Evolutionary conservation across 305 asterid species (phyloP).

Genomic region (Solanum hybrid): DNA sequence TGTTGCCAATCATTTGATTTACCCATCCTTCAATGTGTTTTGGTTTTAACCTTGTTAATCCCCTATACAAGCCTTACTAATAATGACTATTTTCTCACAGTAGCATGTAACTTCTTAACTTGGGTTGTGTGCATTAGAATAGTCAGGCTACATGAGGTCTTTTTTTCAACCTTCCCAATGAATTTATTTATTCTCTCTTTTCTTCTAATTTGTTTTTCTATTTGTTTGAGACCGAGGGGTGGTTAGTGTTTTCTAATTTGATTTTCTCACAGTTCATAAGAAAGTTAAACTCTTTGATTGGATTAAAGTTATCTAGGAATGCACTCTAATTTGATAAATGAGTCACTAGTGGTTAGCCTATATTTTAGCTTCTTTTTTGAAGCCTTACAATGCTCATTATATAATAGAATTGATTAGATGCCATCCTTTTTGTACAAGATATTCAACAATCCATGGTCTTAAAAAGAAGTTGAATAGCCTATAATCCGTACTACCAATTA

Average conservation of each 20-base stretch:
- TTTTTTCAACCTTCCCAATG: background rate
- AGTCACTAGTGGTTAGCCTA: background rate
- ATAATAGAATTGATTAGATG: background rate
- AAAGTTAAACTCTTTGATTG: background rate
- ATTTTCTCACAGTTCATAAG: background rate
- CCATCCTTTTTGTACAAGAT: background rate
- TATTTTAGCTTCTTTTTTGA: background rate
- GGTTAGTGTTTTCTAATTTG: background rate
- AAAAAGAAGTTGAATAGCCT: background rate
- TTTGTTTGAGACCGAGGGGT: background rate
- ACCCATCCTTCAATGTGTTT: background rate
- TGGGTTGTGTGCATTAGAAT: background rate
- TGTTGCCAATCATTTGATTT: background rate
- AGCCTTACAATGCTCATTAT: background rate
- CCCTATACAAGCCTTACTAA: background rate
- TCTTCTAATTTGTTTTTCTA: background rate
- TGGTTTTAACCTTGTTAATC: background rate
- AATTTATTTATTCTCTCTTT: background rate
- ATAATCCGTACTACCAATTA: background rate
- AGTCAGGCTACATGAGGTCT: background rate
- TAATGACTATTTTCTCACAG: background rate
- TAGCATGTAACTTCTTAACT: background rate
- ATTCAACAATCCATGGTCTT: background rate
- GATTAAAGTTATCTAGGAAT: background rate
- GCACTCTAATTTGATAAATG: background rate